Evolutionary conservation across 495 filamentous ascomycete genomes (phyloP).

Genomic region (Massariosphaeria phaeospora): DNA sequence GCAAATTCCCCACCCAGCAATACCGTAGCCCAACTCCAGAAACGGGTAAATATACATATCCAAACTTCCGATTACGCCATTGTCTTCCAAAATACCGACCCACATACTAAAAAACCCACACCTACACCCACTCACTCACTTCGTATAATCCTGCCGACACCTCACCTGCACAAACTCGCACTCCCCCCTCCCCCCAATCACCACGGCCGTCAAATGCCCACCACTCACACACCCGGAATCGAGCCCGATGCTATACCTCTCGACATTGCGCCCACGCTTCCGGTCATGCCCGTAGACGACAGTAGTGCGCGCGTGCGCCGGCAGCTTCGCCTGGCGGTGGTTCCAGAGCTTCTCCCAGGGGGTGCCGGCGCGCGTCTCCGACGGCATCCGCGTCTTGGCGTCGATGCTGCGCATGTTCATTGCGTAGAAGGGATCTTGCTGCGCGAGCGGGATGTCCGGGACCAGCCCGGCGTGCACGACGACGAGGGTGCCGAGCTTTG

Average conservation of each 20-base stretch:
- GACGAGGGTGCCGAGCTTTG: constrained; percentile 54
- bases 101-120: too few relatives aligned
- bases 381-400: constrained; percentile 56
- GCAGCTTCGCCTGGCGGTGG: constrained; percentile 47
- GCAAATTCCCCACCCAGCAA: too few relatives aligned
- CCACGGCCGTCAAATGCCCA: constrained; percentile 66
- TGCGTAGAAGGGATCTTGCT: constrained; percentile 71
- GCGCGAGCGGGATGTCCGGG: constrained; percentile 62
- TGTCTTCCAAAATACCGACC: too few relatives aligned
- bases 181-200: constrained; percentile 52
- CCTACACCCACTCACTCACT: too few relatives aligned
- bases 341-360: constrained; percentile 67
- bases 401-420: constrained; percentile 92
- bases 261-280: constrained; percentile 59
- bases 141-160: constrained; percentile 30
- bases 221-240: constrained; percentile 78
- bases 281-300: constrained; percentile 88
- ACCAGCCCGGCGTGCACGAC: constrained; percentile 84
- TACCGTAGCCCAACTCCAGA: too few relatives aligned
- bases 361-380: constrained; percentile 51
- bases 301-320: constrained; percentile 43
- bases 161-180: constrained; percentile 27
- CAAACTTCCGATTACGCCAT: too few relatives aligned
- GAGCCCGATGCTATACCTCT: constrained; percentile 72
- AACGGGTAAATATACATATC: too few relatives aligned